phyloP scores from a whole-genome alignment of 352 stramenopile species.

The Pythium diclinum region DNA sequence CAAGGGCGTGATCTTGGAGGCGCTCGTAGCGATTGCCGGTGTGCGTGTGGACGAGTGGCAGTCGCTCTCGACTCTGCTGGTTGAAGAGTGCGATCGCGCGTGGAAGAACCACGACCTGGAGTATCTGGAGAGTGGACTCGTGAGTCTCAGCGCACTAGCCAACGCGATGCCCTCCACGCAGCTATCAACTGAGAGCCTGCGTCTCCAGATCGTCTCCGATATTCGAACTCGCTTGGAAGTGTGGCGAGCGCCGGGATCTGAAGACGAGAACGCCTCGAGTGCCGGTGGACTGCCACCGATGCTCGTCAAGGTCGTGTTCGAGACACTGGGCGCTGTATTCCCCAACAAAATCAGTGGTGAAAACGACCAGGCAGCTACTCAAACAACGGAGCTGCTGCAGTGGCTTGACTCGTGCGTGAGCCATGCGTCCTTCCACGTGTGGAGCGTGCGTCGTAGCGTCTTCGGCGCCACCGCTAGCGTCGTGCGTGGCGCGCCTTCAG shows the following conservation, averaged over 20 bases:
- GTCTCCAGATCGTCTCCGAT: slow-evolving; percentile 32
- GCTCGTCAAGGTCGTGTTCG: slow-evolving; percentile 72
- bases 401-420: slow-evolving; percentile 51
- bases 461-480: slow-evolving; percentile 44
- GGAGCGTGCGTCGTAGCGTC: slow-evolving; percentile 64
- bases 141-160: slow-evolving; percentile 50
- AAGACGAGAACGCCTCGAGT: neutral
- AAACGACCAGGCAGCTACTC: neutral
- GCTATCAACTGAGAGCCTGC: slow-evolving; percentile 20
- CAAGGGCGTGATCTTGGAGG: slow-evolving; percentile 73
- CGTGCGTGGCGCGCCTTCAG: slow-evolving; percentile 27
- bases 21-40: slow-evolving; percentile 49
- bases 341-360: neutral
- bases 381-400: slow-evolving; percentile 31
- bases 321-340: slow-evolving; percentile 43
- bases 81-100: slow-evolving; percentile 60
- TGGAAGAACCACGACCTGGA: slow-evolving; percentile 60
- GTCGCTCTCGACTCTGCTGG: slow-evolving; percentile 38
- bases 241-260: slow-evolving; percentile 17
- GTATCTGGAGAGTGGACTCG: slow-evolving; percentile 68
- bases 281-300: slow-evolving; percentile 42
- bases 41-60: slow-evolving; percentile 27
- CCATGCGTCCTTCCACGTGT: slow-evolving; percentile 44
- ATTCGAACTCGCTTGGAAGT: slow-evolving; percentile 35
- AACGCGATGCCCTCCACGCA: slow-evolving; percentile 29